Percentiles rank a stretch among this genome's conserved stretches.
Evolutionary conservation across 2,329 filamentous ascomycete genomes (phyloP).

Genomic region (Chrysoporthe cubensis): DNA sequence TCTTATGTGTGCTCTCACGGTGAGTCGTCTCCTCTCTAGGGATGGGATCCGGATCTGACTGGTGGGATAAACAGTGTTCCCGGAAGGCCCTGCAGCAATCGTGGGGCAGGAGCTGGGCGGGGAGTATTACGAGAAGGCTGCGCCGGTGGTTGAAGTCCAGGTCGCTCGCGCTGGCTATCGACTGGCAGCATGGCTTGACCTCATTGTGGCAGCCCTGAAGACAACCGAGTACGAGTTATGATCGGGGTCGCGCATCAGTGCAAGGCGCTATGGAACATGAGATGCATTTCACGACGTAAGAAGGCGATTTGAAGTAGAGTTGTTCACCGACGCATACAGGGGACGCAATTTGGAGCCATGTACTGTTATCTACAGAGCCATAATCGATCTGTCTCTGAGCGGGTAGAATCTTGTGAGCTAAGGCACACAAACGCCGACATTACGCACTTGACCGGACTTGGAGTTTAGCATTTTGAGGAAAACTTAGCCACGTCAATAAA

Average conservation of each 20-base stretch:
- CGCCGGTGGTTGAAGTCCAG: conserved; percentile 67
- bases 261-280: neutral
- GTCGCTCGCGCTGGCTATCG: conserved; percentile 72
- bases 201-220: conserved; percentile 51
- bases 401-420: no score
- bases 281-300: neutral
- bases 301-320: neutral
- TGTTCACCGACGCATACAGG: neutral
- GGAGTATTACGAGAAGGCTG: conserved; percentile 66
- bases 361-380: neutral
- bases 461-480: no score
- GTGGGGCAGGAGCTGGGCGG: conserved; percentile 63
- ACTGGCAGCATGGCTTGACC: conserved; percentile 69
- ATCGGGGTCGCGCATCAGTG: conserved; percentile 17
- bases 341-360: neutral
- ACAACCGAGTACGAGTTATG: conserved; percentile 39
- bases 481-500: no score
- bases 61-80: conserved; percentile 53
- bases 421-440: no score
- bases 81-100: conserved; percentile 62
- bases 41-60: conserved; percentile 25
- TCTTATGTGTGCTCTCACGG: conserved; percentile 64
- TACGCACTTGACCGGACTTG: no score
- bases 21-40: conserved; percentile 41
- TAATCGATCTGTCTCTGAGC: neutral